Percentiles rank a stretch among this genome's conserved stretches.
phyloP scores from a whole-genome alignment of 2,329 filamentous ascomycete species.

The Fusarium sarcochroum region DNA sequence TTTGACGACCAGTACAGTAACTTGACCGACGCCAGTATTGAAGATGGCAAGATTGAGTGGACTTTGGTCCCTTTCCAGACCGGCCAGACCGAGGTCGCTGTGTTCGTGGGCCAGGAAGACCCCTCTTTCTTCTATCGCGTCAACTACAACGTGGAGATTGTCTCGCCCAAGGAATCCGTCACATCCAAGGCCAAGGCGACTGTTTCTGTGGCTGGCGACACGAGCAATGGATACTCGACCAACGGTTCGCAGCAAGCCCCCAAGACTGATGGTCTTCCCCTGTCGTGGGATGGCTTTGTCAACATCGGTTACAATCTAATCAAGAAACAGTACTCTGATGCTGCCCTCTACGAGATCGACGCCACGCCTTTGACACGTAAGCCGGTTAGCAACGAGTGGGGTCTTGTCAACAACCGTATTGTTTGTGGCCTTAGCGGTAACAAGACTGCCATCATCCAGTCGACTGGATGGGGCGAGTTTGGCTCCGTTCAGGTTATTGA shows the following conservation, averaged over 20 bases:
- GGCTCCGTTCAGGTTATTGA: constrained; percentile 19
- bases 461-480: constrained; percentile 27
- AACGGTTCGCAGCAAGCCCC: not conserved
- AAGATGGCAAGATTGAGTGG: constrained; percentile 22
- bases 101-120: constrained; percentile 55
- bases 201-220: constrained; percentile 8
- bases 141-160: constrained; percentile 8
- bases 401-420: constrained; percentile 30
- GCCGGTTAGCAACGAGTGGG: constrained; percentile 26
- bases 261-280: constrained; percentile 4
- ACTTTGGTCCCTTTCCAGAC: constrained; percentile 4
- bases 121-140: constrained; percentile 58
- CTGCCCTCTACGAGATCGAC: constrained; percentile 24
- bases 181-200: not conserved
- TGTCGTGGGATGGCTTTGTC: constrained; percentile 31
- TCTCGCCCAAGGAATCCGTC: not conserved
- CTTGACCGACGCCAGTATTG: constrained; percentile 16
- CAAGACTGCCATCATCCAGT: constrained; percentile 30
- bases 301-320: constrained; percentile 27
- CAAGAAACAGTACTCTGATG: constrained; percentile 17
- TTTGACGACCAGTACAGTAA: constrained; percentile 15
- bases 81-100: constrained; percentile 25
- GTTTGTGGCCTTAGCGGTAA: constrained; percentile 14
- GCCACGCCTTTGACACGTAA: constrained; percentile 16
- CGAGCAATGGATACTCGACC: not conserved